Conservation (phyloP, 495 filamentous ascomycete genomes). For the Trichoderma erinaceum region DNA sequence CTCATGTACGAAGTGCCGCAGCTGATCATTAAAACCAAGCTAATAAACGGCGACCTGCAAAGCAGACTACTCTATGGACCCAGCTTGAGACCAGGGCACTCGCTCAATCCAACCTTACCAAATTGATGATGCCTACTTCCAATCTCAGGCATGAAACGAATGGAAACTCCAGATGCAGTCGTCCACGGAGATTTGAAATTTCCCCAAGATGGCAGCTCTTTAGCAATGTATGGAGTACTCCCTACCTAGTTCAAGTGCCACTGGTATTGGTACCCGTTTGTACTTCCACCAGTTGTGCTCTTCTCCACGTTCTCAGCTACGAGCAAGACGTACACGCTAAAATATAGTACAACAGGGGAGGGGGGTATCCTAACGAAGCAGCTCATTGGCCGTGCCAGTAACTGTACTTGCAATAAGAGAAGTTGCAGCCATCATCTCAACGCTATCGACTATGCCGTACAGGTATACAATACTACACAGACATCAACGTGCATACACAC, state of each 20-base stretch:
- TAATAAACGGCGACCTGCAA: background rate
- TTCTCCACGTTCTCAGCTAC: constrained; percentile 11
- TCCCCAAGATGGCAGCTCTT: background rate
- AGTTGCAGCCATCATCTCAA: background rate
- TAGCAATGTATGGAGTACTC: background rate
- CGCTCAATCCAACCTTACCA: background rate
- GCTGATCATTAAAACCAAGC: constrained; percentile 2
- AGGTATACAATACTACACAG: background rate
- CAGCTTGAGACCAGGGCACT: background rate
- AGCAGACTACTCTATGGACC: background rate
- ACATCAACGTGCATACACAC: background rate
- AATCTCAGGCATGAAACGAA: background rate
- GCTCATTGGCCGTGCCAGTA: background rate
- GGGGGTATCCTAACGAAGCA: background rate
- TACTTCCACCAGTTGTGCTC: background rate
- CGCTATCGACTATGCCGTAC: background rate
- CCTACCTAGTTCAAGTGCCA: background rate
- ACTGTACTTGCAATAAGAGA: background rate
- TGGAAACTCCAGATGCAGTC: background rate
- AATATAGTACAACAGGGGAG: background rate
- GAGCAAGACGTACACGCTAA: background rate
- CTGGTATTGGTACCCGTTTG: background rate
- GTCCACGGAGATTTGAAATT: background rate
- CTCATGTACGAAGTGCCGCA: constrained; percentile 6
- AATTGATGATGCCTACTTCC: background rate